Conservation (phyloP, 805 yeast species). For the Kockiozyma suomiensis region DNA sequence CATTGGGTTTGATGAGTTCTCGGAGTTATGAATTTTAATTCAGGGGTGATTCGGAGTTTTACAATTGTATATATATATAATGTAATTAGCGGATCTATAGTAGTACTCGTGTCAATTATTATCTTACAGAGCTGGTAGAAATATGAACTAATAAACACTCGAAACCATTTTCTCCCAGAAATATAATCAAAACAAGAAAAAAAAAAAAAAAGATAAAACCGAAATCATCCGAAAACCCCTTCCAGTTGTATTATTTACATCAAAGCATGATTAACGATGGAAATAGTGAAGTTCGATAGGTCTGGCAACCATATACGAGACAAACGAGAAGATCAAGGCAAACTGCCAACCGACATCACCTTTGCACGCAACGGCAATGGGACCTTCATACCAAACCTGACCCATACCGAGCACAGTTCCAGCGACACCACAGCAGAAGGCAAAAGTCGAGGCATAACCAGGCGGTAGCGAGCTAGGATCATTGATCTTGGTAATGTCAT, state of each 20-base stretch:
- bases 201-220: background rate
- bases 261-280: conserved; percentile 7
- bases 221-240: background rate
- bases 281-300: conserved; percentile 54
- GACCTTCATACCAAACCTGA: conserved; percentile 83
- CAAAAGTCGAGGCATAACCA: conserved; percentile 77
- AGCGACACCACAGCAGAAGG: conserved; percentile 52
- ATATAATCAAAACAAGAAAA: background rate
- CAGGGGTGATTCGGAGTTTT: too few species aligned
- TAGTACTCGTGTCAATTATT: background rate
- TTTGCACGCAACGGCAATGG: conserved; percentile 59
- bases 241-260: background rate
- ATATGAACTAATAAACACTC: too few species aligned
- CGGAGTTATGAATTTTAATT: too few species aligned
- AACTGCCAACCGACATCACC: conserved; percentile 90
- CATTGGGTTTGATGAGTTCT: conserved; percentile 29
- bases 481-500: conserved; percentile 65
- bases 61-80: background rate
- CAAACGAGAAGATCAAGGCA: conserved; percentile 65
- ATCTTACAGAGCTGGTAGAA: too few species aligned
- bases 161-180: background rate
- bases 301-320: conserved; percentile 61
- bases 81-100: background rate
- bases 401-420: conserved; percentile 88
- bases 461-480: conserved; percentile 63